A percentile compares a stretch with the other conserved stretches of the same genome.
Evolutionary conservation across 441 rosid species (phyloP).

Genomic region (Eruca vesicaria): DNA sequence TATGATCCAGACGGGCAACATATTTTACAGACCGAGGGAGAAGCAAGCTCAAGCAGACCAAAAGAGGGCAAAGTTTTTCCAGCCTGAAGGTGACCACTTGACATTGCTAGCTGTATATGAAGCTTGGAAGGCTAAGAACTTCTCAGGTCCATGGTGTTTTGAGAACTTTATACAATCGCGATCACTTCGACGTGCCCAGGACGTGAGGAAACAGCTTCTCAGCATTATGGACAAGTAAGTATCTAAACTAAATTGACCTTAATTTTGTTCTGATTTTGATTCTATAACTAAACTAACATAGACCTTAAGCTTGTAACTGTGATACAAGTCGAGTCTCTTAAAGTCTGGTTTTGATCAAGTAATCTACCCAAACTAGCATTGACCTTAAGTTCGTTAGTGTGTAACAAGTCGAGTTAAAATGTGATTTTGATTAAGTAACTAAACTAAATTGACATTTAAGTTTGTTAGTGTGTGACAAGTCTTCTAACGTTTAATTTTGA

Average conservation of each 20-base stretch:
- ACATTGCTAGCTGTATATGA: slow-evolving; percentile 85
- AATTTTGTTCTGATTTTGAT: not conserved
- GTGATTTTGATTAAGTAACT: not conserved
- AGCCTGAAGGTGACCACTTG: slow-evolving; percentile 92
- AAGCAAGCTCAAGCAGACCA: slow-evolving; percentile 94
- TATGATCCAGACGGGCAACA: slow-evolving; percentile 86
- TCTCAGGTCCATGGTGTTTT: slow-evolving; percentile 89
- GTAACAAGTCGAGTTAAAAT: not conserved
- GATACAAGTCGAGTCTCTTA: not conserved
- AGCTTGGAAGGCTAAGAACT: slow-evolving; percentile 91
- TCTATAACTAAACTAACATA: not conserved
- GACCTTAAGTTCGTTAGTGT: not conserved
- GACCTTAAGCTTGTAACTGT: not conserved
- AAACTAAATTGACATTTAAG: not conserved
- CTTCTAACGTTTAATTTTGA: not conserved
- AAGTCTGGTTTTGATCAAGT: not conserved
- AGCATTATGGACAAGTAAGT: slow-evolving; percentile 89
- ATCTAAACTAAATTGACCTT: not conserved
- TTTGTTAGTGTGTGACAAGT: not conserved
- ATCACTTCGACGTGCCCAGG: slow-evolving; percentile 83
- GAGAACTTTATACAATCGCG: slow-evolving; percentile 85
- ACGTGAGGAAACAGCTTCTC: slow-evolving; percentile 86
- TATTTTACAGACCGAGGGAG: slow-evolving; percentile 87
- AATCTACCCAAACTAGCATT: not conserved
- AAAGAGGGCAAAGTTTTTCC: slow-evolving; percentile 85